Conservation (phyloP, 192 early-diverging fungal species). For the Backusella australiensis region DNA sequence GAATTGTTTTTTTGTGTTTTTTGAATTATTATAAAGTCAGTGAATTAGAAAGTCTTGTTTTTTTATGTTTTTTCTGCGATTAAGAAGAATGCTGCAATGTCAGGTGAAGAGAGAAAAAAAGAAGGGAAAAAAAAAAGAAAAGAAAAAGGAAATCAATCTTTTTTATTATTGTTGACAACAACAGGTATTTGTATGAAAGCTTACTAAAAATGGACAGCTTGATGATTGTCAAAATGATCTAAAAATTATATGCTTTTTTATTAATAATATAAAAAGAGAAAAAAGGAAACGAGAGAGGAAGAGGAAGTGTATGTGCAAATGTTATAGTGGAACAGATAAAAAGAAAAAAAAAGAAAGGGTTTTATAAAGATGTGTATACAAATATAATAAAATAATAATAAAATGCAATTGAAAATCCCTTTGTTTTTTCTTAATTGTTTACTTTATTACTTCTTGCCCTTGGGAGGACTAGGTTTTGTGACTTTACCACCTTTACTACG, state of each 20-base stretch:
- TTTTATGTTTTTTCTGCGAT: background rate
- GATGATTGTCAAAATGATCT: too few relatives aligned
- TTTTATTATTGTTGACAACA: too few relatives aligned
- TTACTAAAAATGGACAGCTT: too few relatives aligned
- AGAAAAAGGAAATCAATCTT: background rate
- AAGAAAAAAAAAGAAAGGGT: background rate
- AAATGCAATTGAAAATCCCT: background rate
- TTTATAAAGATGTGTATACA: background rate
- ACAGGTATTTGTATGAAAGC: too few relatives aligned
- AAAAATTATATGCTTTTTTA: too few relatives aligned
- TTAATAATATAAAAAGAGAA: background rate
- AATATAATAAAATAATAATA: background rate
- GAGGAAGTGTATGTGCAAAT: too few relatives aligned
- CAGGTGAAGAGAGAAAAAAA: too few relatives aligned
- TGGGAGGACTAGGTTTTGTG: constrained; percentile 4
- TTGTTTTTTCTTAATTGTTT: background rate
- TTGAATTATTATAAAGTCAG: background rate
- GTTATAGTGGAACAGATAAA: background rate
- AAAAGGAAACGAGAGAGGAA: background rate
- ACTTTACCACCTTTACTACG: constrained; percentile 20
- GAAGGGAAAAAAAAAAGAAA: background rate
- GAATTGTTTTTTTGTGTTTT: too few relatives aligned
- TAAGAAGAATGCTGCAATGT: too few relatives aligned
- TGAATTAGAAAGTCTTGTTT: background rate
- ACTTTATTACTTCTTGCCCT: constrained; percentile 6